These are phyloP conservation scores for Mrakia frigida DNA, from an alignment of 768 basidiomycete genomes.

Conservation along the genomic window DNA sequence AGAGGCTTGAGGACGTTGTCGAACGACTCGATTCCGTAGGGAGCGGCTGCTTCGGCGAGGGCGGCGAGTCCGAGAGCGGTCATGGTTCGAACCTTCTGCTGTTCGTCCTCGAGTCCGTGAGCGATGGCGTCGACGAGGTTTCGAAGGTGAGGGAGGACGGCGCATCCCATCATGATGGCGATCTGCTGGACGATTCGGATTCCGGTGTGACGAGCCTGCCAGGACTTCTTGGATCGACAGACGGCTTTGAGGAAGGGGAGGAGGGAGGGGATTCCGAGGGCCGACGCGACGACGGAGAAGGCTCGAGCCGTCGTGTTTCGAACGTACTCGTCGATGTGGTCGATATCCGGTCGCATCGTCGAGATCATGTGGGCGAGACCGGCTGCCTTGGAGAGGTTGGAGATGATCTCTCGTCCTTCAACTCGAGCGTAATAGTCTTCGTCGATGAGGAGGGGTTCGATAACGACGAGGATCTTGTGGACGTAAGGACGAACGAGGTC, in stretches of 20 bases:
- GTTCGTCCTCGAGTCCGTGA: slow-evolving; percentile 84
- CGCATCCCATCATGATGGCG: slow-evolving; percentile 99
- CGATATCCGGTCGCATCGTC: slow-evolving; percentile 99
- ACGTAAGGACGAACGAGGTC: slow-evolving; percentile 98
- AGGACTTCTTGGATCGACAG: slow-evolving; percentile 97
- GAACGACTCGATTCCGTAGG: slow-evolving; percentile 99
- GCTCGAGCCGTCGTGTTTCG: slow-evolving; percentile 98
- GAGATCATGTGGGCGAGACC: slow-evolving; percentile 99
- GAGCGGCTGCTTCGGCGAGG: slow-evolving; percentile 91
- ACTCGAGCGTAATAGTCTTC: slow-evolving; percentile 79
- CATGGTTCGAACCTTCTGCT: slow-evolving; percentile 95
- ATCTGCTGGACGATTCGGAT: slow-evolving; percentile 99
- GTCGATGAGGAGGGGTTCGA: slow-evolving; percentile 96
- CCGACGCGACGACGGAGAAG: slow-evolving; percentile 94
- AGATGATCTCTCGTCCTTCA: slow-evolving; percentile 98
- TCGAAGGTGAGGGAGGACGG: slow-evolving; percentile 90
- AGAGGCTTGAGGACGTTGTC: slow-evolving; percentile 93
- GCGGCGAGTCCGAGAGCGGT: slow-evolving; percentile 87
- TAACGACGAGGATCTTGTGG: slow-evolving; percentile 98
- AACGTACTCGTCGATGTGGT: slow-evolving; percentile 98
- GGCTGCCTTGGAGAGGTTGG: slow-evolving; percentile 95
- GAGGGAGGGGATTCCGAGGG: slow-evolving; percentile 92
- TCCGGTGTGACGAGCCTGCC: slow-evolving; percentile 98
- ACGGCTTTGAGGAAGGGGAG: slow-evolving; percentile 98
- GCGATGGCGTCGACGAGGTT: slow-evolving; percentile 96